Percentiles rank a stretch among this genome's conserved stretches.
Conservation (phyloP, 306 rosid genomes). For the Corylus avellana region DNA sequence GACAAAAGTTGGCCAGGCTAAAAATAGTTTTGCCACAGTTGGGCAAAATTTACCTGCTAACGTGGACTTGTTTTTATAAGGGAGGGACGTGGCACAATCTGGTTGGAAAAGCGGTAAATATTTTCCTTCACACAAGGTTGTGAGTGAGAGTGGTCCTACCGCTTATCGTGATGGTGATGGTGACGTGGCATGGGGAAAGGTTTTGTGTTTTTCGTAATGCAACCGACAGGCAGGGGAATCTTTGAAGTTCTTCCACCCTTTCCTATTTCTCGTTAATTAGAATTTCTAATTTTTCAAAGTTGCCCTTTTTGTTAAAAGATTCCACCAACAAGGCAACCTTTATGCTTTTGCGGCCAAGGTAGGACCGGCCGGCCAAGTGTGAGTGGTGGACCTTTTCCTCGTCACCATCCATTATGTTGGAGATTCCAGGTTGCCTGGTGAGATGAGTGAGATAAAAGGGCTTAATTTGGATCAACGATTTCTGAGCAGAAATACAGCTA, state of each 20-base stretch:
- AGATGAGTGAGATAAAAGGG: slow-evolving; percentile 5
- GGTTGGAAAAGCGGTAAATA: no score
- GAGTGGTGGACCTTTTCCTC: slow-evolving; percentile 28
- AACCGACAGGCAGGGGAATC: neutral
- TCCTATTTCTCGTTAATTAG: neutral
- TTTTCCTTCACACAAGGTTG: no score
- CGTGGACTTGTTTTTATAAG: no score
- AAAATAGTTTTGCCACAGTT: no score
- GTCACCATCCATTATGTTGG: slow-evolving; percentile 24
- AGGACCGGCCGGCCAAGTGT: slow-evolving; percentile 30
- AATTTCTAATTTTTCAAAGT: neutral
- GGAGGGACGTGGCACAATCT: no score
- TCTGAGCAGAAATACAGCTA: neutral
- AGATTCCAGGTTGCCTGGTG: slow-evolving; percentile 35
- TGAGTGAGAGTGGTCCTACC: no score
- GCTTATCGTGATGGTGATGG: no score
- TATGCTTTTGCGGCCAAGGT: slow-evolving; percentile 34
- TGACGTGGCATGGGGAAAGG: no score
- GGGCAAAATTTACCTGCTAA: no score
- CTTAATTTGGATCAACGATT: slow-evolving; percentile 3
- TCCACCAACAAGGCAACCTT: slow-evolving; percentile 11
- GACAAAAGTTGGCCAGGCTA: no score
- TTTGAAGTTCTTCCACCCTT: neutral
- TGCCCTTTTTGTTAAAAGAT: neutral
- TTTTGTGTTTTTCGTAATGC: no score